phyloP scores from a whole-genome alignment of 768 basidiomycete genomes.

The Tylopilus cervinicoccineus region DNA sequence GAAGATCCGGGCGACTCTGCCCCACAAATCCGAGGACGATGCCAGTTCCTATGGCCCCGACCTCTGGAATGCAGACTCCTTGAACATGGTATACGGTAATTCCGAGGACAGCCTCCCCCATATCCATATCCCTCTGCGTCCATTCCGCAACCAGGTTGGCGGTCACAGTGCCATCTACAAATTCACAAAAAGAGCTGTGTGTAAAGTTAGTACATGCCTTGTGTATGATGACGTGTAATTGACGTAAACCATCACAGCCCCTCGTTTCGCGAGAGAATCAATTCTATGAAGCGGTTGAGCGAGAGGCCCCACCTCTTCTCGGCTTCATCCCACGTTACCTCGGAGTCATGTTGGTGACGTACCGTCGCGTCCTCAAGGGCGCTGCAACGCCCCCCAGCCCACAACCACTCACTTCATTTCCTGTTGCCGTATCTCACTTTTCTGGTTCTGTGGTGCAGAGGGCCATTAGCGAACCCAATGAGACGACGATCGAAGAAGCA shows the following conservation, averaged over 20 bases:
- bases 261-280: constrained; percentile 95
- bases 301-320: constrained; percentile 86
- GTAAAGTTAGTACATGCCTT: constrained; percentile 76
- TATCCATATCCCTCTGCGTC: constrained; percentile 90
- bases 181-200: constrained; percentile 95
- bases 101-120: constrained; percentile 69
- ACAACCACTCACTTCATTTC: constrained; percentile 11
- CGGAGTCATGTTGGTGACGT: constrained; percentile 97
- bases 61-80: constrained; percentile 31
- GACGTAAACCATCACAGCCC: constrained; percentile 51
- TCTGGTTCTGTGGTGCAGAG: constrained; percentile 28
- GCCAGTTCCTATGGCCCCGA: neutral
- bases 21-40: constrained; percentile 19
- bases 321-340: constrained; percentile 97
- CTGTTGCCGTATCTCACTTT: constrained; percentile 19
- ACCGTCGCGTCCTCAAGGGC: constrained; percentile 68
- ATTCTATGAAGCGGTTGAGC: constrained; percentile 96
- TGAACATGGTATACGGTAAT: constrained; percentile 40
- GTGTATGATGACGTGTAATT: neutral
- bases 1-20: constrained; percentile 3
- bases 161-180: constrained; percentile 97
- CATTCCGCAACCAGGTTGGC: constrained; percentile 97
- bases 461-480: constrained; percentile 30
- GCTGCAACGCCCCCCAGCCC: constrained; percentile 21
- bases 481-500: constrained; percentile 54